Evolutionary conservation across 2,329 filamentous ascomycete genomes (phyloP), one percentile per base, ranked within the genome.

Genomic region (Lasiodiplodia citricola): DNA sequence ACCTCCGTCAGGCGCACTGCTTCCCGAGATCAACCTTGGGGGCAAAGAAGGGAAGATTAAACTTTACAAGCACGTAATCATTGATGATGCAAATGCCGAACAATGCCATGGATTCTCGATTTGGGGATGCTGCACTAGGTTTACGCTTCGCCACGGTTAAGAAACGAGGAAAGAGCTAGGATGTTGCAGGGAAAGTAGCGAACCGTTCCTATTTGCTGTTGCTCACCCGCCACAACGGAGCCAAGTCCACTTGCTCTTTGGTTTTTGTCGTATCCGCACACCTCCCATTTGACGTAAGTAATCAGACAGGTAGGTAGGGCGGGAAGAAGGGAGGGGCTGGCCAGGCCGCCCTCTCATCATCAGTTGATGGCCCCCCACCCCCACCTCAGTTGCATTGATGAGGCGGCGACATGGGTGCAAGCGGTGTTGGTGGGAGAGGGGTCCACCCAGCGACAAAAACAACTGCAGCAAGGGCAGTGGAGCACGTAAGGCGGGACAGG

Each of bases 281-380:
- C 31, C 47, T 66, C 62, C 62, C 47, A 66, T 54, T 66, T 41
- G 62, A 66, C 62, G 62, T 54, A 55, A 10, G 47, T 25, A 7
- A 47, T 47, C 41, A 28, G 38, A 10, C 11, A 47, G n/a, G 44
- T 21, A 47, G 41, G 41, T 21, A 11, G n/a, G 6, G 18, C 44
- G 44, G 44, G 44, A 54, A 25, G 51, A 25, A n/a, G 25, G 28
- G 51, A 18, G n/a, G 51, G 25, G 51, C n/a, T 47, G 44, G 44
- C 44, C 55, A 57, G 55, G 55, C 31, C 55, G 55, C 50, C 50
- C n/a, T 21, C 44, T 21, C 44, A 21, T 31, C 31, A 10, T 8
- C 8, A 10, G 44, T 11, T 11, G 44, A 16, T 47, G 18, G 44
- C 44, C 44, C 44, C 54, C 31, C 31, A 35, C 31, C 31, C n/a